phyloP scores from a whole-genome alignment of 177 flowering plant species.

The Vitis hybrid region DNA sequence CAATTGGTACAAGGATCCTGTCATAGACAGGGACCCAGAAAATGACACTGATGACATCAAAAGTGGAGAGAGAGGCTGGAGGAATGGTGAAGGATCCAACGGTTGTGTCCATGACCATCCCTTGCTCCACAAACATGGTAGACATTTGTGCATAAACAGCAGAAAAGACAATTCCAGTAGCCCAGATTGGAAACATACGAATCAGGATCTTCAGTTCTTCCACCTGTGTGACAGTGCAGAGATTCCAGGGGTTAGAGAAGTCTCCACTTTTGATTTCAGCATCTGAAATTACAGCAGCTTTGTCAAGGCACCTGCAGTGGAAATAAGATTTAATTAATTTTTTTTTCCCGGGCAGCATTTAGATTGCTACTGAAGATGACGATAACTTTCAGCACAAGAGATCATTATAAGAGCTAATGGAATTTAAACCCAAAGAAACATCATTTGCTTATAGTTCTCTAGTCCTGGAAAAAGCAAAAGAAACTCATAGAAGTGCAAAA shows the following conservation, averaged over 20 bases:
- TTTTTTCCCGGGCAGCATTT: not conserved
- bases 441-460: no score
- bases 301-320: slow-evolving; percentile 70
- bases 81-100: slow-evolving; percentile 84
- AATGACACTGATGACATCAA: slow-evolving; percentile 76
- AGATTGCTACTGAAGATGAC: no score
- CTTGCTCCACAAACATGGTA: slow-evolving; percentile 90
- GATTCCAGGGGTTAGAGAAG: slow-evolving; percentile 65
- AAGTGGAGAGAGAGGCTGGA: slow-evolving; percentile 78
- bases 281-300: slow-evolving; percentile 73
- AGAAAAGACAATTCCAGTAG: slow-evolving; percentile 79
- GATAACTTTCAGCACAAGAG: not conserved
- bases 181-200: slow-evolving; percentile 96
- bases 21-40: slow-evolving; percentile 92
- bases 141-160: slow-evolving; percentile 93
- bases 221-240: slow-evolving; percentile 90
- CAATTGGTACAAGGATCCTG: slow-evolving; percentile 65
- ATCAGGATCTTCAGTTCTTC: slow-evolving; percentile 84
- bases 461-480: no score
- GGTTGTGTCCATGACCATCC: slow-evolving; percentile 69
- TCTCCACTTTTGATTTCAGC: slow-evolving; percentile 47
- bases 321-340: not conserved
- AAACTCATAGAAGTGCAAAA: no score
- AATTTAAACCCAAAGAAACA: no score
- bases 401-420: no score